These are phyloP conservation scores for Mycena pura DNA, from an alignment of 768 basidiomycete species.

Conservation along the genomic window DNA sequence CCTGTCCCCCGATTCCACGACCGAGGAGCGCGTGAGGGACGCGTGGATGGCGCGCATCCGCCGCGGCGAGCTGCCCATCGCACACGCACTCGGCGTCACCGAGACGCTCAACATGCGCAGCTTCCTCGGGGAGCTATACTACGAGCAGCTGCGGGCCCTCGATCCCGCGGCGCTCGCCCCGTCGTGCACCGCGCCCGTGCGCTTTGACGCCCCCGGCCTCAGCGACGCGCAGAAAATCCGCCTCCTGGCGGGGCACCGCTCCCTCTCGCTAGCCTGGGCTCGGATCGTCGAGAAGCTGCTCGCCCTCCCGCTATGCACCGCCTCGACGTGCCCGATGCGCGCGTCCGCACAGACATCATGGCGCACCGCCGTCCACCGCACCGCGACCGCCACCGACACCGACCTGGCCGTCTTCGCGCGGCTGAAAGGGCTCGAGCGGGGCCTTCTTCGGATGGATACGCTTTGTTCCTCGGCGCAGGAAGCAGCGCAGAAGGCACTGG, in stretches of 20 bases:
- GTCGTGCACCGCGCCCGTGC: neutral
- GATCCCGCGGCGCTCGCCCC: neutral
- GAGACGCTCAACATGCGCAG: neutral
- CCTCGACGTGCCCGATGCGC: too few relatives aligned
- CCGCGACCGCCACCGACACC: too few relatives aligned
- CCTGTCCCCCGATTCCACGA: neutral
- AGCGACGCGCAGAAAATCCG: slow-evolving; percentile 1
- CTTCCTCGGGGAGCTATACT: slow-evolving; percentile 5
- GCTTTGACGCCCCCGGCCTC: neutral
- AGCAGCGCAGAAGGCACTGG: too few relatives aligned
- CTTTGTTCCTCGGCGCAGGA: too few relatives aligned
- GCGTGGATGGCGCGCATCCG: neutral
- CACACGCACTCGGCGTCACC: neutral
- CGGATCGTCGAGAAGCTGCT: neutral
- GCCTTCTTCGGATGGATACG: too few relatives aligned
- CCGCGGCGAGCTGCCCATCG: neutral
- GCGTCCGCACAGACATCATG: too few relatives aligned
- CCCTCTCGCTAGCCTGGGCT: neutral
- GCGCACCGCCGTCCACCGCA: too few relatives aligned
- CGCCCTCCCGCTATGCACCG: too few relatives aligned
- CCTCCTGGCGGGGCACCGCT: slow-evolving; percentile 4
- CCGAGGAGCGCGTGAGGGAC: neutral
- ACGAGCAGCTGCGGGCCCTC: neutral
- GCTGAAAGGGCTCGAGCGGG: too few relatives aligned
- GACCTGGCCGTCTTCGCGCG: too few relatives aligned